These are phyloP conservation scores for Zygoascus bituminiphila DNA, from an alignment of 805 yeast genomes.

Conservation along the genomic window DNA sequence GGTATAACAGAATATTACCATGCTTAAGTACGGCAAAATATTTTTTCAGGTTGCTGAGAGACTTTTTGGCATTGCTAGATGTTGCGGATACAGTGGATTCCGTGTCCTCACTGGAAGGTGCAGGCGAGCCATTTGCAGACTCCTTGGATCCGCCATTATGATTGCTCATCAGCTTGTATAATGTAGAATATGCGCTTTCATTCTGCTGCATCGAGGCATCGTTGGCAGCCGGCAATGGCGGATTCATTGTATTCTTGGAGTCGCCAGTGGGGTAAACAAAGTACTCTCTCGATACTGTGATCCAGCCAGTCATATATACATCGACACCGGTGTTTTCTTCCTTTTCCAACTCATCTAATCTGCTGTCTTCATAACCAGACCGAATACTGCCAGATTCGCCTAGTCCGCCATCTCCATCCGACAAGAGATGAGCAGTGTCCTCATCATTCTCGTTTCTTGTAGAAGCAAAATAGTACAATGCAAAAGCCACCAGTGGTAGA, in stretches of 20 bases:
- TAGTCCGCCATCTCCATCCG: slow-evolving; percentile 10
- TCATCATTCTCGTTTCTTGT: neutral
- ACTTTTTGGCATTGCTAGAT: slow-evolving; percentile 12
- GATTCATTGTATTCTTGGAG: slow-evolving; percentile 27
- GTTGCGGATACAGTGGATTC: slow-evolving; percentile 7
- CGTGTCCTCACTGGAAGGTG: neutral
- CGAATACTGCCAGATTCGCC: slow-evolving; percentile 16
- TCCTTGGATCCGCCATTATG: slow-evolving; percentile 7
- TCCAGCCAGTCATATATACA: slow-evolving; percentile 61
- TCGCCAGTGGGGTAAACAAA: slow-evolving; percentile 39
- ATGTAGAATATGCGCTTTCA: slow-evolving; percentile 52
- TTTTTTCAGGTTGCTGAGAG: slow-evolving; percentile 48
- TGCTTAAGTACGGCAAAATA: slow-evolving; percentile 54
- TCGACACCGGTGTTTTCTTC: slow-evolving; percentile 51
- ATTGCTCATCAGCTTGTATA: slow-evolving; percentile 48
- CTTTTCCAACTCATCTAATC: slow-evolving; percentile 51
- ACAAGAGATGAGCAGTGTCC: neutral
- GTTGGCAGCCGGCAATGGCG: slow-evolving; percentile 24
- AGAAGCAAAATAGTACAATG: slow-evolving; percentile 34
- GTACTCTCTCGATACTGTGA: slow-evolving; percentile 75
- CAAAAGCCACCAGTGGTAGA: slow-evolving; percentile 47
- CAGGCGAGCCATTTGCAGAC: neutral
- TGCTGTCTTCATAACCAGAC: no score
- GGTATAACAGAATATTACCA: slow-evolving; percentile 81
- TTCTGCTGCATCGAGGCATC: slow-evolving; percentile 29